Base-by-base conservation (phyloP, 352 stramenopile species). In the Phytophthora sansomeana region DNA sequence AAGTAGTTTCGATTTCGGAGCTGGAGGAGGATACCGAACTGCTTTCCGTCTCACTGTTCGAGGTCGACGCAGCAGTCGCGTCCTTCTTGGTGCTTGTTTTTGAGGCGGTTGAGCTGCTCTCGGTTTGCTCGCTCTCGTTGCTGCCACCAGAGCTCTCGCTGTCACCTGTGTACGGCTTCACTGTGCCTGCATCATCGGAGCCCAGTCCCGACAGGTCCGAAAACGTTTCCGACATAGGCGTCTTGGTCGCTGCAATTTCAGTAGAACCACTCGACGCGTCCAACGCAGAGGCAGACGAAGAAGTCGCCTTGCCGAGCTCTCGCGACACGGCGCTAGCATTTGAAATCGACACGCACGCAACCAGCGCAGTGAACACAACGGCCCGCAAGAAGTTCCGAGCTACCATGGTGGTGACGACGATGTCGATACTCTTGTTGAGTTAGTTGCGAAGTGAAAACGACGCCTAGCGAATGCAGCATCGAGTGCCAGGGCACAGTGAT, bases 261-360 rank as follows among this genome's bases (percentile, higher is more conserved):
- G n/a, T n/a, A 10, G 38, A 52, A 39, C 17, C 48, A 14, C 10
- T 41, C 43, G 46, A 68, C 10, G 6, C 29, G 50, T 44, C 50
- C 16, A 52, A 21, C 6, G 39, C 32, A 42, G 52, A 53, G 19
- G 29, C 16, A 13, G 47, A 39, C 6, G 47, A 33, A 4, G 29
- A 38, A 50, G 38, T 53, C 13, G 26, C 50, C 55, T 66, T 48
- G 8, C 19, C 57, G 21, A 72, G 32, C 7, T 54, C 47, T 33
- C 63, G 63, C 7, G 47, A 42, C 41, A 58, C 33, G 16, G 9
- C 24, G n/a, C 41, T 48, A 33, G 59, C 59, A 28, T 64, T 19
- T 17, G 58, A 60, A 35, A 59, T 52, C n/a, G 65, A 61, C n/a
- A 62, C 41, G 32, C 58, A 65, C 11, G 48, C 54, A 35, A 57